A percentile compares a stretch with the other conserved stretches of the same genome.
Conservation (phyloP, 805 yeast species). For the Candida corydali region DNA sequence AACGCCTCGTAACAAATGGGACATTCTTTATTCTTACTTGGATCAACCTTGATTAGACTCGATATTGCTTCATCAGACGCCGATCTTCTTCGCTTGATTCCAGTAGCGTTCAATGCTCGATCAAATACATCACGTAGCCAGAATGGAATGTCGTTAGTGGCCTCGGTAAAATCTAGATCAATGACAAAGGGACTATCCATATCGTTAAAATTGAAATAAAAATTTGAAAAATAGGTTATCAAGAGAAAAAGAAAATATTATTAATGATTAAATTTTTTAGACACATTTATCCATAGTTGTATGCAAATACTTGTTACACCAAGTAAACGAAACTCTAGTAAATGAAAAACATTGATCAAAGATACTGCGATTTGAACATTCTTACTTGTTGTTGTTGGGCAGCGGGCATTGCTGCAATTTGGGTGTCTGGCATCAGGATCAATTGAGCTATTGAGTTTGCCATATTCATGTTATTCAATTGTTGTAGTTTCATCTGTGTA, state of each 20-base stretch:
- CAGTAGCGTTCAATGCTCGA: constrained; percentile 29
- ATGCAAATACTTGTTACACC: no score
- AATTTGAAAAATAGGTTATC: no score
- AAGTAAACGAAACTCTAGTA: no score
- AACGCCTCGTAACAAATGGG: constrained; percentile 39
- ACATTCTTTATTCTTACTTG: constrained; percentile 20
- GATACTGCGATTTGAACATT: constrained; percentile 51
- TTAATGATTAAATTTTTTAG: no score
- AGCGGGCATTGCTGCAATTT: constrained; percentile 45
- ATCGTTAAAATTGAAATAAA: no score
- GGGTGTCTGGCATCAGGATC: constrained; percentile 46
- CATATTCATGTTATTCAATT: constrained; percentile 38
- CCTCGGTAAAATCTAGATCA: constrained; percentile 6
- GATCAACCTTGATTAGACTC: constrained; percentile 22
- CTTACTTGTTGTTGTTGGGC: constrained; percentile 54
- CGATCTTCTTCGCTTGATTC: constrained; percentile 16
- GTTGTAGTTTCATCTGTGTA: constrained; percentile 47
- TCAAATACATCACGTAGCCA: constrained; percentile 33
- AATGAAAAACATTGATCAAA: not conserved
- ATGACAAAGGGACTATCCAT: constrained; percentile 7
- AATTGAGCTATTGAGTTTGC: constrained; percentile 55
- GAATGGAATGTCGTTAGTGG: constrained; percentile 21
- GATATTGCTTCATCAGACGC: constrained; percentile 40
- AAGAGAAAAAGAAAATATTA: no score
- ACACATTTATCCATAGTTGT: no score